phyloP scores from a whole-genome alignment of 1,284 basidiomycete species.

The Ganoderma leucocontextum region DNA sequence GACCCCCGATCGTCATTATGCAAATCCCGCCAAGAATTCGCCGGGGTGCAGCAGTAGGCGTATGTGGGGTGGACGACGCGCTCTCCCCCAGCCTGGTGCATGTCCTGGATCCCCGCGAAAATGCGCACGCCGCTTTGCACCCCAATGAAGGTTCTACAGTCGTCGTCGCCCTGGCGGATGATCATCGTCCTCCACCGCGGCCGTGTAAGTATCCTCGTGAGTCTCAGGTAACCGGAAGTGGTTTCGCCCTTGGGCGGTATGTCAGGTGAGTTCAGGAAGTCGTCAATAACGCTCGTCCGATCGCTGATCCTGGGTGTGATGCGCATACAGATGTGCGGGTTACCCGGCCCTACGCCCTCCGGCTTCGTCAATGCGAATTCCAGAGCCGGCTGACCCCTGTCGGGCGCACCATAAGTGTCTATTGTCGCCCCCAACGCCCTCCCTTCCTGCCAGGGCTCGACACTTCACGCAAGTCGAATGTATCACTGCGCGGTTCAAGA shows the following conservation, averaged over 20 bases:
- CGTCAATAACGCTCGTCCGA: neutral
- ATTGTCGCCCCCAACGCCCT: neutral
- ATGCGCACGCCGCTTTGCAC: neutral
- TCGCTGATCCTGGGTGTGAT: neutral
- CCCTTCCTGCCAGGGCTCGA: neutral
- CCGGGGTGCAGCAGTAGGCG: neutral
- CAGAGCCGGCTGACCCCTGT: neutral
- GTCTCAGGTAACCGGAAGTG: neutral
- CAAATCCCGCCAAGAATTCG: slow-evolving; percentile 2
- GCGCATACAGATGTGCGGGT: neutral
- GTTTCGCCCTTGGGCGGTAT: neutral
- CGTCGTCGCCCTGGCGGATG: neutral
- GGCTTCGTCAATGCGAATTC: neutral
- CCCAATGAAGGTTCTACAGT: neutral
- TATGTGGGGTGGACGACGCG: neutral
- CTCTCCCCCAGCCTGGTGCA: neutral
- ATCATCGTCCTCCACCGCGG: neutral
- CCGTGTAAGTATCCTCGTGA: neutral
- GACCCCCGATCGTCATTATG: neutral
- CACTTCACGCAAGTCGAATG: neutral
- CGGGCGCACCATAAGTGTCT: neutral
- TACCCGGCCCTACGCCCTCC: neutral
- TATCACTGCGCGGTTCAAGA: neutral
- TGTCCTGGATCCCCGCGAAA: neutral
- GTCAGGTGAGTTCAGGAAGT: neutral